phyloP scores from a whole-genome alignment of 1,139 yeast species.

The Scheffersomyces illinoinensis region DNA sequence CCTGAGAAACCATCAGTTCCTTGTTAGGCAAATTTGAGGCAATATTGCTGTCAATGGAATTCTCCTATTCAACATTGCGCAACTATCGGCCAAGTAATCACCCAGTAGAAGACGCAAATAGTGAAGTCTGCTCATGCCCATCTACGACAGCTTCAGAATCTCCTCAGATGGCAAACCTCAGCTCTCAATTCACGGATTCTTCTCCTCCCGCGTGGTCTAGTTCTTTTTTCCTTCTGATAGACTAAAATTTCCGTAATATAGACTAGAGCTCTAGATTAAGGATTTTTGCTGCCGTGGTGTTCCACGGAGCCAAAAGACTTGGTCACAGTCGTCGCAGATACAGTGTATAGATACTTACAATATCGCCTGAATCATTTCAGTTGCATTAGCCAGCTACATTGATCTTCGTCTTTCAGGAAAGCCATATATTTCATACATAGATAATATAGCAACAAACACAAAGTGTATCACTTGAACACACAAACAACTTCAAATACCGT shows the following conservation, averaged over 20 bases:
- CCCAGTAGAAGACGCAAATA: neutral
- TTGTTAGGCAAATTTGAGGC: neutral
- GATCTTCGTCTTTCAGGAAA: neutral
- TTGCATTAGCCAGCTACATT: no score
- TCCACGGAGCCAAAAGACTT: neutral
- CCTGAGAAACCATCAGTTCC: neutral
- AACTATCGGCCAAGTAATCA: neutral
- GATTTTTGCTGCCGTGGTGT: neutral
- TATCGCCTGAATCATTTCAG: neutral
- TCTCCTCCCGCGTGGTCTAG: neutral
- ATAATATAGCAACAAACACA: neutral
- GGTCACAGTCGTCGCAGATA: neutral
- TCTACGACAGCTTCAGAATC: neutral
- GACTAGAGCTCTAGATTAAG: neutral
- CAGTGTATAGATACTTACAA: neutral
- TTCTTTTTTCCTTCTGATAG: neutral
- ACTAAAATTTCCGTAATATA: neutral
- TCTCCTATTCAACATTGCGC: neutral
- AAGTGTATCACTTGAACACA: neutral
- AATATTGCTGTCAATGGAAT: neutral
- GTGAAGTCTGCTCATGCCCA: neutral
- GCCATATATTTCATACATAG: neutral
- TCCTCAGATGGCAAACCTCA: neutral
- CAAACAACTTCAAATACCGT: neutral
- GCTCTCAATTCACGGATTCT: neutral